Conservation (phyloP, 352 stramenopile species). For the Globisporangium nagaii region DNA sequence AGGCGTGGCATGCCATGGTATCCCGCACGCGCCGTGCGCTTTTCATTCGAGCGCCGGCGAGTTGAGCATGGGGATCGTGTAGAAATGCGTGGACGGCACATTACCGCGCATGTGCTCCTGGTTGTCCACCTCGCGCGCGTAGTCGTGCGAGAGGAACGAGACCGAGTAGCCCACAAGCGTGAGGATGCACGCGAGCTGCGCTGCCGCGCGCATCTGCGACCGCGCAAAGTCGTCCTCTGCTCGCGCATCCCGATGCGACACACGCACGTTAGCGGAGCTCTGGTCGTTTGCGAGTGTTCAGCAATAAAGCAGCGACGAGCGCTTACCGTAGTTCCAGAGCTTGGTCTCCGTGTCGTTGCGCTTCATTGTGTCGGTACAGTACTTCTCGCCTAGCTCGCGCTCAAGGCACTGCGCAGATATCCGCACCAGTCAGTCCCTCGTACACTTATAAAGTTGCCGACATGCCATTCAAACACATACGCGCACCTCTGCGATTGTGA, state of each 20-base stretch:
- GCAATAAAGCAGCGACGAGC: neutral
- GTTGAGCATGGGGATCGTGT: slow-evolving; percentile 13
- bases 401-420: slow-evolving; percentile 36
- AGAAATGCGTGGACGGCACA: slow-evolving; percentile 8
- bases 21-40: too few relatives aligned
- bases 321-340: slow-evolving; percentile 64
- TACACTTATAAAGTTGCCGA: too few relatives aligned
- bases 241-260: too few relatives aligned
- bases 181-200: slow-evolving; percentile 64
- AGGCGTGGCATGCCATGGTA: too few relatives aligned
- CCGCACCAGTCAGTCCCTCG: too few relatives aligned
- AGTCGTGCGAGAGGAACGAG: slow-evolving; percentile 64
- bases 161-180: slow-evolving; percentile 67
- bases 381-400: slow-evolving; percentile 41
- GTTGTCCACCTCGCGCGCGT: slow-evolving; percentile 12
- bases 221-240: slow-evolving; percentile 43
- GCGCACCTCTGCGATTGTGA: slow-evolving; percentile 36
- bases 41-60: slow-evolving; percentile 2
- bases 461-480: too few relatives aligned
- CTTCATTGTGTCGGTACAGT: slow-evolving; percentile 54
- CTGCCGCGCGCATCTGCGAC: slow-evolving; percentile 57
- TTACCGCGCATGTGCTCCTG: neutral
- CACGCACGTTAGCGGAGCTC: too few relatives aligned
- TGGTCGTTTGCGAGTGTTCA: neutral
- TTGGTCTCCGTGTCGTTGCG: slow-evolving; percentile 58